Percentiles rank a stretch among this genome's conserved stretches.
Conservation (phyloP, 2,329 filamentous ascomycete genomes). For the Cryoendolithus antarcticus region DNA sequence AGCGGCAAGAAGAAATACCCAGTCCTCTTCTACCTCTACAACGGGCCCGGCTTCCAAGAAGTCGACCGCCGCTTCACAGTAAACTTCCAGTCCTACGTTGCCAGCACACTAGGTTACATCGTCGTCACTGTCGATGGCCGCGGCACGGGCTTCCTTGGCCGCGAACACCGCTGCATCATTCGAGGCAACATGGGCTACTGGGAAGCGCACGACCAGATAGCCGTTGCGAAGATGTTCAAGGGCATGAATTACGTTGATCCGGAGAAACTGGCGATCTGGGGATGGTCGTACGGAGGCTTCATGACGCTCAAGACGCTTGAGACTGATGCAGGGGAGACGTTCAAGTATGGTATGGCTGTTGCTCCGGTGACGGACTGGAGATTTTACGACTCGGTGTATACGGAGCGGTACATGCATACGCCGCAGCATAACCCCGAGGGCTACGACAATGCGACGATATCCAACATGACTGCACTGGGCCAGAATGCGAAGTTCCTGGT, state of each 20-base stretch:
- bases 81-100: slow-evolving; percentile 84
- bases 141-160: slow-evolving; percentile 82
- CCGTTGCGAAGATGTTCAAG: slow-evolving; percentile 73
- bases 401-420: slow-evolving; percentile 93
- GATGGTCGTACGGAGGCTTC: slow-evolving; percentile 96
- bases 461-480: slow-evolving; percentile 58
- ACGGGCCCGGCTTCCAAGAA: slow-evolving; percentile 81
- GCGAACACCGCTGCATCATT: slow-evolving; percentile 68
- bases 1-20: slow-evolving; percentile 64
- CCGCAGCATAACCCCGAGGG: slow-evolving; percentile 69
- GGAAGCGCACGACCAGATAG: slow-evolving; percentile 85
- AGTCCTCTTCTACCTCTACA: slow-evolving; percentile 90
- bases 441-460: slow-evolving; percentile 64
- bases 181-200: slow-evolving; percentile 73
- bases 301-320: slow-evolving; percentile 91
- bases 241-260: slow-evolving; percentile 71
- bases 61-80: slow-evolving; percentile 71
- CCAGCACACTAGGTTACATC: slow-evolving; percentile 75
- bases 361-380: slow-evolving; percentile 98
- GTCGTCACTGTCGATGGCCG: slow-evolving; percentile 91
- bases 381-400: slow-evolving; percentile 88
- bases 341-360: slow-evolving; percentile 95
- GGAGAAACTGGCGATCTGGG: slow-evolving; percentile 82
- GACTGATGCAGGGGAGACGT: slow-evolving; percentile 75
- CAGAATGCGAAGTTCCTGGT: slow-evolving; percentile 77